These are phyloP conservation scores for Batrachochytrium dendrobatidis DNA, from an alignment of 371 early-diverging fungal genomes.

Conservation along the genomic window DNA sequence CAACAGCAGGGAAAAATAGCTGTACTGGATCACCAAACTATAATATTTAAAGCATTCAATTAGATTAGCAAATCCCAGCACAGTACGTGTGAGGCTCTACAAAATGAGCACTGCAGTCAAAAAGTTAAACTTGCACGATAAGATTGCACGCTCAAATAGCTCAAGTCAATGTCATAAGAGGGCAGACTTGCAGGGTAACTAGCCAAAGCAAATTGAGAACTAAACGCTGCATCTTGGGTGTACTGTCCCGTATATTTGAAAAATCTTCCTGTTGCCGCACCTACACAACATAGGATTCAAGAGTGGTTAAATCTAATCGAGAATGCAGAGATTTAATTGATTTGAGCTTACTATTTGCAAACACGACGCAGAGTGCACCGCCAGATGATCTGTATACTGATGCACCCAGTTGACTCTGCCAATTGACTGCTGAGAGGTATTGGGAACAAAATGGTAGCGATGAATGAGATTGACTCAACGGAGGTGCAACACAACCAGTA, in stretches of 20 bases:
- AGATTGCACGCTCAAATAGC: not conserved
- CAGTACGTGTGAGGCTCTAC: too few species aligned
- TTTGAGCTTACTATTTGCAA: constrained; percentile 17
- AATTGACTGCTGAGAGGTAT: constrained; percentile 15
- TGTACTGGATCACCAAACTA: not conserved
- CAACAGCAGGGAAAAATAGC: not conserved
- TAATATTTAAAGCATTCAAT: too few species aligned
- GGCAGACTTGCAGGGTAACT: not conserved
- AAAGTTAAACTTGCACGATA: not conserved
- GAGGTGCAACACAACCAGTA: not conserved
- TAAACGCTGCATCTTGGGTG: constrained; percentile 7
- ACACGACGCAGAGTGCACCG: constrained; percentile 22
- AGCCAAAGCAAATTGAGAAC: not conserved
- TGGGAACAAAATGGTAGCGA: constrained; percentile 11
- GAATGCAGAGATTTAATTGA: not conserved
- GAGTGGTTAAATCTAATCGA: not conserved
- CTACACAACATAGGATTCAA: constrained; percentile 7
- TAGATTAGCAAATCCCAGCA: too few species aligned
- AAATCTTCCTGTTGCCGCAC: constrained; percentile 20
- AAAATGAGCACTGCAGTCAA: too few species aligned
- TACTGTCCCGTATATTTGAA: constrained; percentile 16
- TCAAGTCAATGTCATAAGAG: not conserved
- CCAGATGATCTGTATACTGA: not conserved
- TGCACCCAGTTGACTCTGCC: constrained; percentile 10
- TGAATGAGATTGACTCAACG: not conserved